Conservation (phyloP, 352 stramenopile species). For the Phytophthora niederhauseri region DNA sequence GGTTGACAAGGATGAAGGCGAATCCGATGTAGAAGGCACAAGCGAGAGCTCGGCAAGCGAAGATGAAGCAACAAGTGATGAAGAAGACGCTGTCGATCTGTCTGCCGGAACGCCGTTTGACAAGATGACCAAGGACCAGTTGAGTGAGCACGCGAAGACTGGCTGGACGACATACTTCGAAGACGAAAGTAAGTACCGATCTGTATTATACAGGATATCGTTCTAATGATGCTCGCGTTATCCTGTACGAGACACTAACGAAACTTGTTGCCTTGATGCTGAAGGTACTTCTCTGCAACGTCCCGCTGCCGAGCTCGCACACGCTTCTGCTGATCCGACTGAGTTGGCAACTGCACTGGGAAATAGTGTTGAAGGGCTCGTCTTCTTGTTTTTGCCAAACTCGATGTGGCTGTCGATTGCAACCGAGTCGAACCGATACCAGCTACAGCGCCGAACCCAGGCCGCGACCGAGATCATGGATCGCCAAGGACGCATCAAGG, state of each 20-base stretch:
- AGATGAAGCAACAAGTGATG: slow-evolving; percentile 6
- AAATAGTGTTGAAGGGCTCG: slow-evolving; percentile 3
- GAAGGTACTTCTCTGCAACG: neutral
- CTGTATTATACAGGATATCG: slow-evolving; percentile 11
- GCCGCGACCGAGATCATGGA: slow-evolving; percentile 9
- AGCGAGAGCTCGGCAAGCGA: slow-evolving; percentile 8
- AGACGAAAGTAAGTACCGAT: neutral
- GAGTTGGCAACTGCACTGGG: slow-evolving; percentile 1
- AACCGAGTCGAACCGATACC: slow-evolving; percentile 8
- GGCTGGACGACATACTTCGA: slow-evolving; percentile 5
- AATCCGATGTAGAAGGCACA: slow-evolving; percentile 1
- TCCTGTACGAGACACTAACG: slow-evolving; percentile 9
- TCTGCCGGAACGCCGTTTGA: slow-evolving; percentile 5
- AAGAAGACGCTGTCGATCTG: slow-evolving; percentile 8
- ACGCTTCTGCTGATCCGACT: neutral
- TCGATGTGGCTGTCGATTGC: slow-evolving; percentile 10
- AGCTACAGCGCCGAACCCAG: slow-evolving; percentile 1
- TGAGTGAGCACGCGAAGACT: slow-evolving; percentile 1
- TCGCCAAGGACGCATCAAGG: slow-evolving; percentile 3
- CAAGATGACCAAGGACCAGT: slow-evolving; percentile 14
- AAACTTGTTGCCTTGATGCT: neutral
- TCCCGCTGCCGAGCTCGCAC: neutral
- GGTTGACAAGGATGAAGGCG: neutral
- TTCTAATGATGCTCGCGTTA: neutral
- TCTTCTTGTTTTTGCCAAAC: slow-evolving; percentile 10